These are phyloP conservation scores for Sorghum bicolor DNA, from an alignment of 176 grass and related monocot genomes.

Conservation along the genomic window Sorghum_bicolor_NCBIv3 NC_012875.2:55305501-55306000, in stretches of 20 bases:
- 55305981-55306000: neutral
- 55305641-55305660: neutral
- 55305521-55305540: neutral
- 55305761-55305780: neutral
- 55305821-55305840: neutral
- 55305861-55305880: neutral
- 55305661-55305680: neutral
- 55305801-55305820: neutral
- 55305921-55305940: neutral
- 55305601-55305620: neutral
- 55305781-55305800: neutral
- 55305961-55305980: conserved; percentile 19
- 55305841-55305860: neutral
- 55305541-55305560: neutral
- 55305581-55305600: neutral
- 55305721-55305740: neutral
- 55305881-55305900: neutral
- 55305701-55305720: neutral
- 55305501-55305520: neutral
- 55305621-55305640: neutral
- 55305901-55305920: neutral
- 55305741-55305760: neutral
- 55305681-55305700: neutral
- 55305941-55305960: conserved; percentile 17
- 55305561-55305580: neutral